These are phyloP conservation scores for Talaromyces sp. DNA, from an alignment of 2,329 filamentous ascomycete species.

Conservation along the genomic window DNA sequence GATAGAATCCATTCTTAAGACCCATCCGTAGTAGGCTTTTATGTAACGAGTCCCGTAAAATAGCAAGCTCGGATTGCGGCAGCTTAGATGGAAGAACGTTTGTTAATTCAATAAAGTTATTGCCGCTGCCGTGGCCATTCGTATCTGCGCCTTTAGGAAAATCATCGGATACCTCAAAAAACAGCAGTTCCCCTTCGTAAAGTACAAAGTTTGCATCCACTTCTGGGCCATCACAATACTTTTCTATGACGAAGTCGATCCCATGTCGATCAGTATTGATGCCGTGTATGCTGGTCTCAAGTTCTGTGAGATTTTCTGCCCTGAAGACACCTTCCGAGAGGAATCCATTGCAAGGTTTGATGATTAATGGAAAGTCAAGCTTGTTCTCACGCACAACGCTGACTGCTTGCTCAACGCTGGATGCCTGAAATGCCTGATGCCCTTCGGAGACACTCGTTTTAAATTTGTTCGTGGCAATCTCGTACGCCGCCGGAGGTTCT, in stretches of 20 bases:
- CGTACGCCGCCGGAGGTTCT: slow-evolving; percentile 22
- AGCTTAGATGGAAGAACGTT: slow-evolving; percentile 22
- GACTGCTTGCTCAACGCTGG: slow-evolving; percentile 7
- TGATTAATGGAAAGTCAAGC: slow-evolving; percentile 28
- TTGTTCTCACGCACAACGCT: background rate
- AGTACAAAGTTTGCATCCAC: slow-evolving; percentile 41
- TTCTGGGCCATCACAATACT: slow-evolving; percentile 40
- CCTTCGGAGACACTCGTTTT: slow-evolving; percentile 22
- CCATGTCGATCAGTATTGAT: slow-evolving; percentile 17
- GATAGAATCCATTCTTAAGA: slow-evolving; percentile 24
- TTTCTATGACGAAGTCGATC: slow-evolving; percentile 33
- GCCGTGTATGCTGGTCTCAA: slow-evolving; percentile 23
- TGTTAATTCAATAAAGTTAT: slow-evolving; percentile 19
- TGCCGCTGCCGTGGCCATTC: background rate
- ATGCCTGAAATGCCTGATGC: slow-evolving; percentile 6
- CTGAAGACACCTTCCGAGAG: slow-evolving; percentile 30
- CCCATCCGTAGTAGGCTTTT: slow-evolving; percentile 21
- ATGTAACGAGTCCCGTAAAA: slow-evolving; percentile 17
- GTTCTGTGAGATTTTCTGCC: slow-evolving; percentile 24
- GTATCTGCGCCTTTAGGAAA: slow-evolving; percentile 31
- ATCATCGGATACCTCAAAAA: slow-evolving; percentile 38
- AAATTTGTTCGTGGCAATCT: slow-evolving; percentile 30
- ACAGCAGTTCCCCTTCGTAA: slow-evolving; percentile 36
- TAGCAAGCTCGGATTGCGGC: slow-evolving; percentile 17
- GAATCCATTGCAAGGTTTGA: slow-evolving; percentile 36